Evolutionary conservation across 2,329 filamentous ascomycete species (phyloP).

Genomic region (Huntiella savannae): DNA sequence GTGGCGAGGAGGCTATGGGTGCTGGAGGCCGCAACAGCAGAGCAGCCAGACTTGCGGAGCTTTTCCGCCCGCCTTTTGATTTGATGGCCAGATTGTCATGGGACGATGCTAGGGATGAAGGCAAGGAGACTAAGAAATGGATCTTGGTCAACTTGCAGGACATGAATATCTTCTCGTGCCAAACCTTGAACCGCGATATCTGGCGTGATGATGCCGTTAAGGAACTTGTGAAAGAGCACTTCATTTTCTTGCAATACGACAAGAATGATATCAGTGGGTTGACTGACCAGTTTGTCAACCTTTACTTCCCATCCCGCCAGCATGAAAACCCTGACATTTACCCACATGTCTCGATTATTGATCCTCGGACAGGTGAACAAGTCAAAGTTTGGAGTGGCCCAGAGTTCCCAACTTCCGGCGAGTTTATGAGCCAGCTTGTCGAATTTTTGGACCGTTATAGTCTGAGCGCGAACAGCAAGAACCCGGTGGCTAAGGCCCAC

Average conservation of each 20-base stretch:
- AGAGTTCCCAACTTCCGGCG: constrained; percentile 53
- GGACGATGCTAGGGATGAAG: constrained; percentile 67
- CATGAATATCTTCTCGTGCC: constrained; percentile 81
- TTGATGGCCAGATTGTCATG: constrained; percentile 65
- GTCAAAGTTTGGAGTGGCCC: constrained; percentile 88
- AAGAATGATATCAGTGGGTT: constrained; percentile 51
- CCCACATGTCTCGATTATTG: constrained; percentile 87
- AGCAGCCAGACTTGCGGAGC: constrained; percentile 63
- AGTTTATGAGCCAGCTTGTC: constrained; percentile 79
- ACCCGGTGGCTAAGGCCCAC: constrained; percentile 69
- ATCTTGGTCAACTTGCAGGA: constrained; percentile 92
- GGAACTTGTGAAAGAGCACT: constrained; percentile 74
- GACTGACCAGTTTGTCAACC: constrained; percentile 65
- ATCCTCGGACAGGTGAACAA: constrained; percentile 88
- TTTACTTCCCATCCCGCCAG: constrained; percentile 57
- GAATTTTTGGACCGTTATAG: constrained; percentile 98
- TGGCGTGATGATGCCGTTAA: constrained; percentile 76
- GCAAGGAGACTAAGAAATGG: constrained; percentile 84
- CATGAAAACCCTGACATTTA: constrained; percentile 77
- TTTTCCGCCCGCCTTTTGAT: constrained; percentile 84
- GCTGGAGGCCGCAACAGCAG: constrained; percentile 28
- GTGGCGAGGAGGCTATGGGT: background rate
- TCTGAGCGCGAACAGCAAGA: constrained; percentile 70
- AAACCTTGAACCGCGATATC: constrained; percentile 80
- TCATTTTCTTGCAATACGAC: constrained; percentile 86